Base-by-base conservation (phyloP, 192 early-diverging fungal species). In the Anaeromyces robustus region DNA sequence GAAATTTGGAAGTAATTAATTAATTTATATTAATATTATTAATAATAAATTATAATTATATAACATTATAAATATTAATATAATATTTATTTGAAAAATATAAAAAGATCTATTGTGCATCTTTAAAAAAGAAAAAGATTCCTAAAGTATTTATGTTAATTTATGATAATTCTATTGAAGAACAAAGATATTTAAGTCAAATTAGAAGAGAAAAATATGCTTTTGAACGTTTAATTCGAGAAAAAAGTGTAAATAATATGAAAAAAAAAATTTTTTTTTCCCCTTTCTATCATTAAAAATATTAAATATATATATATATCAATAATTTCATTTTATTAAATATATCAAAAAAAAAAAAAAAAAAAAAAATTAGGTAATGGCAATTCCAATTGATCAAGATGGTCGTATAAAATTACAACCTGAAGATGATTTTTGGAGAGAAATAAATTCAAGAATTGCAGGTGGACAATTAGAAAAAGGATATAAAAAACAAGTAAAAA, bases 81-180 rank as follows among this genome's bases (percentile, higher is more conserved):
- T n/a, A n/a, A n/a, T n/a, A n/a, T n/a, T n/a, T n/a, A n/a, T n/a
- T n/a, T n/a, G n/a, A n/a, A n/a, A 92, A 91, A 85, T 92, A 17
- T 93, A 87, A 78, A 88, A 91, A 80, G 89, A 90, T 17, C 30
- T 78, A 14, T 91, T 12, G 84, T 83, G 2, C 78, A 82, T 13
- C 83, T 89, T 59, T 30, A 29, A 77, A 80, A 32, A 77, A 30
- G 31, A 77, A 30, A 30, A 30, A 80, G 22, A 77, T 59, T 28
- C 81, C 93, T 28, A 92, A 92, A 79, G 94, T 98, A 12, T 98
- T 96, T 80, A 97, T 98, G 84, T 88, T 97, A 83, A 88, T 96
- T 1, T 98, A 99, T 83, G 94, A 97, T 78, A 94, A 96, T 85
- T 96, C 94, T 13, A 89, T 96, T 2, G 96, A 99, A 84, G 97